These are phyloP conservation scores for Botryotinia convoluta DNA, from an alignment of 2,329 filamentous ascomycete species.

Conservation along the genomic window DNA sequence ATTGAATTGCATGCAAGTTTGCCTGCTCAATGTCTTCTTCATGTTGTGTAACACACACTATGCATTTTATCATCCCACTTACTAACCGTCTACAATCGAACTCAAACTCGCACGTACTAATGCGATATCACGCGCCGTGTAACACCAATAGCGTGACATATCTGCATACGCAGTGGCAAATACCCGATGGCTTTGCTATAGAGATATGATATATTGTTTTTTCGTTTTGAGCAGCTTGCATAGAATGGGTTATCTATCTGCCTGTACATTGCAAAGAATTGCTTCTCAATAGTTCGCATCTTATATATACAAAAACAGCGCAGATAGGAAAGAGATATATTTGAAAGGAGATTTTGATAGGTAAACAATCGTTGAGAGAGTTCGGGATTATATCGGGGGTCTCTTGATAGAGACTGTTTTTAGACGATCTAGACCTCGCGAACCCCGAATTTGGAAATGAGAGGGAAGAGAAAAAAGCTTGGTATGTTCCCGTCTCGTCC, in stretches of 20 bases:
- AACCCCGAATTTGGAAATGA: not conserved
- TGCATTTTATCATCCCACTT: not conserved
- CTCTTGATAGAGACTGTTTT: not conserved
- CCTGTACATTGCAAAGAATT: not conserved
- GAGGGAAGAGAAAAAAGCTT: not conserved
- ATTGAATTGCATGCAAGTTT: not conserved
- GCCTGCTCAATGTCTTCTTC: not conserved
- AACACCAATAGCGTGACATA: not conserved
- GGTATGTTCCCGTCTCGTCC: not conserved
- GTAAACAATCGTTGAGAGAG: not conserved
- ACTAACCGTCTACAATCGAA: not conserved
- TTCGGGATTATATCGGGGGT: not conserved
- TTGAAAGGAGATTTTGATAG: not conserved
- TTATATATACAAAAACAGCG: not conserved
- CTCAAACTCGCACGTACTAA: not conserved
- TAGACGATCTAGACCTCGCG: not conserved
- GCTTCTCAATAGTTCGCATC: not conserved
- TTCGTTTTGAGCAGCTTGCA: not conserved
- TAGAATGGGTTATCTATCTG: not conserved
- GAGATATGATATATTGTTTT: constrained; percentile 1
- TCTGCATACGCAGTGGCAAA: not conserved
- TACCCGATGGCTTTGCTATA: not conserved
- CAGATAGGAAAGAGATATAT: not conserved
- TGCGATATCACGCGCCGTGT: not conserved
- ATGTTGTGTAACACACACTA: not conserved